Evolutionary conservation across 1,284 basidiomycete species (phyloP).

Genomic region (Exobasidium rhododendri): DNA sequence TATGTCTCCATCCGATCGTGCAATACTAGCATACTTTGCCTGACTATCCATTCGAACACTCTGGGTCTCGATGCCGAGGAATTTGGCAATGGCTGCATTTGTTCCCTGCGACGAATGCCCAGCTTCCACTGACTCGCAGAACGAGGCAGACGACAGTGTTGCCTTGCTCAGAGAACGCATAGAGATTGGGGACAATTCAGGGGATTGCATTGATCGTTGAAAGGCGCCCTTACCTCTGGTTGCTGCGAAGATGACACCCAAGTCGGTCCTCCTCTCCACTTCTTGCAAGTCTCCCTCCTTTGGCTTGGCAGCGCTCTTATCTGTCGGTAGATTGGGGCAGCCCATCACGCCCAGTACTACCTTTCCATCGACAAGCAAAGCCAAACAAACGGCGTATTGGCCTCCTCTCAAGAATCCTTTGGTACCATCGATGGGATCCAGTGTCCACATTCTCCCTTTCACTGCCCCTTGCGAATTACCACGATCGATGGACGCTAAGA

Average conservation of each 20-base stretch:
- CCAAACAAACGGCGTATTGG: slow-evolving; percentile 94
- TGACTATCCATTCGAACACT: slow-evolving; percentile 94
- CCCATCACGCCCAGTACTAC: slow-evolving; percentile 79
- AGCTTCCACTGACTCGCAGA: slow-evolving; percentile 91
- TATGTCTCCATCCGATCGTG: slow-evolving; percentile 79
- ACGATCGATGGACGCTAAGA: slow-evolving; percentile 80
- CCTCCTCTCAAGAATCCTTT: slow-evolving; percentile 94
- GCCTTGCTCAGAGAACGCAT: slow-evolving; percentile 37
- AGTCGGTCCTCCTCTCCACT: slow-evolving; percentile 29
- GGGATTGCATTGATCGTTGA: slow-evolving; percentile 35
- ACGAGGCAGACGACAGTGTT: slow-evolving; percentile 62
- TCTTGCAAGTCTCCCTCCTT: slow-evolving; percentile 48
- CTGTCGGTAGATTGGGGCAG: slow-evolving; percentile 76
- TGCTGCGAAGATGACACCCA: slow-evolving; percentile 48
- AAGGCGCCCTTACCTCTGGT: slow-evolving; percentile 48
- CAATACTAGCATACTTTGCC: slow-evolving; percentile 87
- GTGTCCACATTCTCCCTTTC: slow-evolving; percentile 76
- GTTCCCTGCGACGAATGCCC: slow-evolving; percentile 88
- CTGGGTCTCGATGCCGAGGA: slow-evolving; percentile 67
- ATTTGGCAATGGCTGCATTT: slow-evolving; percentile 66
- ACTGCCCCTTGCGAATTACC: slow-evolving; percentile 76
- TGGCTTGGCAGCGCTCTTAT: slow-evolving; percentile 56
- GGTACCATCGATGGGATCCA: slow-evolving; percentile 88
- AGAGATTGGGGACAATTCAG: slow-evolving; percentile 25
- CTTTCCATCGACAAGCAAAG: slow-evolving; percentile 77